phyloP scores from a whole-genome alignment of 1,284 basidiomycete genomes.

The Chondrostereum purpureum region DNA sequence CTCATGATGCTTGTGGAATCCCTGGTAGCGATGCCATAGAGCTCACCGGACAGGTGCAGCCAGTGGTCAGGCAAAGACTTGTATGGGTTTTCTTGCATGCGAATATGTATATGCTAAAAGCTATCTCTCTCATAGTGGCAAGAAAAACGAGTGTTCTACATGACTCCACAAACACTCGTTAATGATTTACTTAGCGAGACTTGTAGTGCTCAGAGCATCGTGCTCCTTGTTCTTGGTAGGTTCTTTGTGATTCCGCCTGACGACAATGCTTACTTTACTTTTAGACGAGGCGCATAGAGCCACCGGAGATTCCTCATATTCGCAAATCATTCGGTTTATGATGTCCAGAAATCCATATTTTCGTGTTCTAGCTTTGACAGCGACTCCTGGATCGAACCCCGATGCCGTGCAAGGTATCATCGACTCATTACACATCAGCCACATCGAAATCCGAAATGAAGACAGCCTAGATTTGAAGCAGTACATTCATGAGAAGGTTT shows the following conservation, averaged over 20 bases:
- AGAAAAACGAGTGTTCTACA: conserved; percentile 90
- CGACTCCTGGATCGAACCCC: conserved; percentile 86
- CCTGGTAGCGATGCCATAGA: conserved; percentile 83
- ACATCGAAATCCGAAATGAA: conserved; percentile 93
- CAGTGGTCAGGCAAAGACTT: conserved; percentile 44
- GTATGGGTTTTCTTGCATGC: conserved; percentile 36
- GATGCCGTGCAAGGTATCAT: conserved; percentile 90
- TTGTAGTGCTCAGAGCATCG: conserved; percentile 75
- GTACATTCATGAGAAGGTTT: conserved; percentile 87
- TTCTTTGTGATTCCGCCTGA: no score
- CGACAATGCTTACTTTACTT: conserved; percentile 3
- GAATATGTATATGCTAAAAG: conserved; percentile 1
- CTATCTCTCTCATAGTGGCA: conserved; percentile 63
- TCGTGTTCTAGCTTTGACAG: conserved; percentile 88
- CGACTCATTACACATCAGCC: conserved; percentile 92
- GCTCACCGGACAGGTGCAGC: conserved; percentile 72
- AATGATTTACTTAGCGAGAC: conserved; percentile 77
- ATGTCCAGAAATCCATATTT: conserved; percentile 95
- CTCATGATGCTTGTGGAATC: conserved; percentile 91
- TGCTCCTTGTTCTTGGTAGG: conserved; percentile 82
- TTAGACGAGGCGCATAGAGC: conserved; percentile 95
- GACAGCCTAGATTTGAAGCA: conserved; percentile 81
- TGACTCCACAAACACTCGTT: conserved; percentile 94
- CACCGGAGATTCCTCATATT: conserved; percentile 91
- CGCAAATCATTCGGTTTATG: conserved; percentile 82